Conservation (phyloP, 2,329 filamentous ascomycete genomes). For the Calonectria pseudoreteaudii region DNA sequence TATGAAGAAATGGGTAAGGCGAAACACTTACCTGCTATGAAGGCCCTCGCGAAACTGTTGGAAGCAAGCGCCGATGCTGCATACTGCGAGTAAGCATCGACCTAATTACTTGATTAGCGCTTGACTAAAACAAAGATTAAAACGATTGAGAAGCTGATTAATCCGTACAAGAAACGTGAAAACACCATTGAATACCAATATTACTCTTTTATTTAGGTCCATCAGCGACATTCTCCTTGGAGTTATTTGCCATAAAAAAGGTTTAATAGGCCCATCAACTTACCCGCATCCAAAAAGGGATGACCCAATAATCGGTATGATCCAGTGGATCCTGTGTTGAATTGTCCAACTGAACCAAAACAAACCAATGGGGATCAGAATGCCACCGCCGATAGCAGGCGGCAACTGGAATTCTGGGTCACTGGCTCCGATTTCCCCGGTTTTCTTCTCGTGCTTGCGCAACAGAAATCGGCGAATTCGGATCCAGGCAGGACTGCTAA, state of each 20-base stretch:
- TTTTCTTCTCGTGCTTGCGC: slow-evolving; percentile 17
- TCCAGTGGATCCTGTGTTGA: slow-evolving; percentile 26
- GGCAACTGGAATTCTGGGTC: slow-evolving; percentile 30
- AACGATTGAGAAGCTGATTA: neutral
- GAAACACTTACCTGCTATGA: slow-evolving; percentile 25
- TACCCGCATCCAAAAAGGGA: slow-evolving; percentile 31
- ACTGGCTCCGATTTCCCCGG: slow-evolving; percentile 9
- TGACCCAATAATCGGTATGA: slow-evolving; percentile 30
- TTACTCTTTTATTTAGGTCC: neutral
- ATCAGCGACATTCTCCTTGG: neutral
- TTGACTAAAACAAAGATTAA: neutral
- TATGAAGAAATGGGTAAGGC: neutral
- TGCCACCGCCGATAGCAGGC: slow-evolving; percentile 23
- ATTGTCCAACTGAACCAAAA: slow-evolving; percentile 38
- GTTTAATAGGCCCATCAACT: neutral
- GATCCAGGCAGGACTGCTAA: slow-evolving; percentile 30
- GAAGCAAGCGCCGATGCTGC: slow-evolving; percentile 37
- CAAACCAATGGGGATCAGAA: slow-evolving; percentile 29
- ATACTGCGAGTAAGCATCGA: slow-evolving; percentile 35
- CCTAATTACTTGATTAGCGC: neutral
- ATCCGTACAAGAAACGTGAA: slow-evolving; percentile 33
- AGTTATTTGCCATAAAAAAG: neutral
- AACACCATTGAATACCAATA: slow-evolving; percentile 28
- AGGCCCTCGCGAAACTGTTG: slow-evolving; percentile 35
- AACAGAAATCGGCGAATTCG: slow-evolving; percentile 17